Conservation (phyloP, 805 yeast genomes). For the Scheffersomyces stipitis region DNA sequence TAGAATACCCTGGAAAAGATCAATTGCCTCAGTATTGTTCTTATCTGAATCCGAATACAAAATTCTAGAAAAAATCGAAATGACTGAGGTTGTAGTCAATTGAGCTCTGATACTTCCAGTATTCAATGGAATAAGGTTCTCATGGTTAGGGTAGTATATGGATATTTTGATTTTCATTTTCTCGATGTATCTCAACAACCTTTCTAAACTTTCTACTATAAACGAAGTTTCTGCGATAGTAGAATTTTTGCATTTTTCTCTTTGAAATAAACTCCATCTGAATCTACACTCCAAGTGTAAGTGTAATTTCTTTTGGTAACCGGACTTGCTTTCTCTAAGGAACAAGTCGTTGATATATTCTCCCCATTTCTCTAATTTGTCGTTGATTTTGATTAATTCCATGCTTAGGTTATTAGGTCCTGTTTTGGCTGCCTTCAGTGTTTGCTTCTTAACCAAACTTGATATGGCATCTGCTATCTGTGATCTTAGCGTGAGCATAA, state of each 20-base stretch:
- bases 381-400: constrained; percentile 37
- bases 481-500: constrained; percentile 32
- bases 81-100: constrained; percentile 67
- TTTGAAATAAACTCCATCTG: constrained; percentile 36
- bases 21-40: constrained; percentile 33
- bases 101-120: constrained; percentile 53
- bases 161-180: constrained; percentile 13
- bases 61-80: constrained; percentile 60
- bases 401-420: constrained; percentile 35
- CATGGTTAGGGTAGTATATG: constrained; percentile 56
- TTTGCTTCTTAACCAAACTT: constrained; percentile 15
- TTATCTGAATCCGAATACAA: constrained; percentile 33
- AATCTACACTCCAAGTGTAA: constrained; percentile 16
- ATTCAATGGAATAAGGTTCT: constrained; percentile 57
- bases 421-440: constrained; percentile 22
- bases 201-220: constrained; percentile 22
- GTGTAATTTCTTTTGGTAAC: neutral
- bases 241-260: constrained; percentile 26
- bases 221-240: constrained; percentile 30
- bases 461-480: constrained; percentile 19
- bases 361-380: constrained; percentile 52
- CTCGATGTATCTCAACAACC: constrained; percentile 11
- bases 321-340: neutral
- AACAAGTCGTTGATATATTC: constrained; percentile 29
- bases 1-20: constrained; percentile 48